These are phyloP conservation scores for Thielaviopsis populi DNA, from an alignment of 2,329 filamentous ascomycete genomes.

Conservation along the genomic window DNA sequence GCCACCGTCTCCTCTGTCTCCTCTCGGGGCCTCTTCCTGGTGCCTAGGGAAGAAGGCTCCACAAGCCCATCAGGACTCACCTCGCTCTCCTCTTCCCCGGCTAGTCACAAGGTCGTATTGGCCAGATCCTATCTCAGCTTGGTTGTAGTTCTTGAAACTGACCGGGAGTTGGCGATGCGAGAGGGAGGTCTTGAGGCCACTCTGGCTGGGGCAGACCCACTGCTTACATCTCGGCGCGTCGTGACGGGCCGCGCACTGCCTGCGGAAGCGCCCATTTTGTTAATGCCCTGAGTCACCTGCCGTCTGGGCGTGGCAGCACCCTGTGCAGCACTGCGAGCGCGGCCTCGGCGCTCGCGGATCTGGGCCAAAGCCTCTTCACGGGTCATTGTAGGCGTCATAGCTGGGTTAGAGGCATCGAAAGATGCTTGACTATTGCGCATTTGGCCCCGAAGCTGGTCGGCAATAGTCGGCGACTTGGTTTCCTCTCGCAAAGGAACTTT, in stretches of 20 bases:
- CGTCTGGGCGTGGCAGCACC: conserved; percentile 30
- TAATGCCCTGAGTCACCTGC: conserved; percentile 19
- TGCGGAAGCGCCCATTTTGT: conserved; percentile 5
- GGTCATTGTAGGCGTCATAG: conserved; percentile 49
- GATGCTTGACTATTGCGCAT: conserved; percentile 21
- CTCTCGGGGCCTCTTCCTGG: not conserved
- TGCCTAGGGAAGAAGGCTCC: not conserved
- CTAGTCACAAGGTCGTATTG: not conserved
- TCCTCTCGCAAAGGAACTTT: conserved; percentile 38
- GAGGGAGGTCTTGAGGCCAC: conserved; percentile 10
- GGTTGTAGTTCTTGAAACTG: conserved; percentile 8
- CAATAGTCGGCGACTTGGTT: conserved; percentile 20
- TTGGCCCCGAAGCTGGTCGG: conserved; percentile 6
- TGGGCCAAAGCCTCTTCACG: conserved; percentile 61
- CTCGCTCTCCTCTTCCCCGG: not conserved
- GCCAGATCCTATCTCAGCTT: conserved; percentile 10
- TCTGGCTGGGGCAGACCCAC: conserved; percentile 1
- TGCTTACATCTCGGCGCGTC: conserved; percentile 1
- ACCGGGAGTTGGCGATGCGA: not conserved
- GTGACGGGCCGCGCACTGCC: conserved; percentile 1
- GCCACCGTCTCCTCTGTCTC: not conserved
- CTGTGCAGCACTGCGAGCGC: conserved; percentile 54
- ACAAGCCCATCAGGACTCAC: not conserved
- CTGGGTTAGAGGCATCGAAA: conserved; percentile 42
- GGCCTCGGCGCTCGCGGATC: conserved; percentile 56